These are phyloP conservation scores for Aspergillus fijiensis DNA, from an alignment of 2,329 filamentous ascomycete species.

Conservation along the genomic window DNA sequence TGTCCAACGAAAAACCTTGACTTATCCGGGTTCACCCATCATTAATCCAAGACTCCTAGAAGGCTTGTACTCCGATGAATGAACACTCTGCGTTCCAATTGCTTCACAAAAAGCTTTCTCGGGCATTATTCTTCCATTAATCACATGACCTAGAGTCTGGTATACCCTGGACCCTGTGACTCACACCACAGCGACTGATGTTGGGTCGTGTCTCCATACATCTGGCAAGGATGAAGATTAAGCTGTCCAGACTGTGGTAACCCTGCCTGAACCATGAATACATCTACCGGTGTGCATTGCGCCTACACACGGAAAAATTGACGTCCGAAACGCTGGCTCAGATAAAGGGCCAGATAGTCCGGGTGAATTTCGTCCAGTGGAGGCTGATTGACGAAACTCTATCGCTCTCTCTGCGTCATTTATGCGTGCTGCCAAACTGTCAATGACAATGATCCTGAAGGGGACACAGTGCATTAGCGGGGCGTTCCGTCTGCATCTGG, in stretches of 20 bases:
- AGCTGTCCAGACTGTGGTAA: neutral
- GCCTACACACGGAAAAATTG: neutral
- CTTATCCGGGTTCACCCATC: conserved; percentile 1
- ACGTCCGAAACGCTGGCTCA: neutral
- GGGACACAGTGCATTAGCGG: conserved; percentile 1
- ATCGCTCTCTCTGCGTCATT: conserved; percentile 15
- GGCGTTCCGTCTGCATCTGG: neutral
- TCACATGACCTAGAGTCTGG: neutral
- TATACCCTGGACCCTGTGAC: neutral
- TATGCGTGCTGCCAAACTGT: neutral
- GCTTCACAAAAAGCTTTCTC: conserved; percentile 9
- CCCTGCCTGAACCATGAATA: conserved; percentile 1
- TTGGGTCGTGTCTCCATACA: neutral
- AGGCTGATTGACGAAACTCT: conserved; percentile 15
- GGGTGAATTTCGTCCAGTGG: neutral
- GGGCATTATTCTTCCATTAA: conserved; percentile 8
- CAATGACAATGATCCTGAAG: neutral
- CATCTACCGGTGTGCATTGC: neutral
- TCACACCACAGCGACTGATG: neutral
- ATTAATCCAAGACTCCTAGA: conserved; percentile 9
- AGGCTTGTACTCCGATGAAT: conserved; percentile 7
- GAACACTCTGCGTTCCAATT: neutral
- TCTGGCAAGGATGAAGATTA: neutral
- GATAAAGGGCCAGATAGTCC: neutral
- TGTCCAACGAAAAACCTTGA: neutral